Percentiles rank a stretch among this genome's conserved stretches.
phyloP scores from a whole-genome alignment of 768 basidiomycete species.

The Polyporus arcularius region DNA sequence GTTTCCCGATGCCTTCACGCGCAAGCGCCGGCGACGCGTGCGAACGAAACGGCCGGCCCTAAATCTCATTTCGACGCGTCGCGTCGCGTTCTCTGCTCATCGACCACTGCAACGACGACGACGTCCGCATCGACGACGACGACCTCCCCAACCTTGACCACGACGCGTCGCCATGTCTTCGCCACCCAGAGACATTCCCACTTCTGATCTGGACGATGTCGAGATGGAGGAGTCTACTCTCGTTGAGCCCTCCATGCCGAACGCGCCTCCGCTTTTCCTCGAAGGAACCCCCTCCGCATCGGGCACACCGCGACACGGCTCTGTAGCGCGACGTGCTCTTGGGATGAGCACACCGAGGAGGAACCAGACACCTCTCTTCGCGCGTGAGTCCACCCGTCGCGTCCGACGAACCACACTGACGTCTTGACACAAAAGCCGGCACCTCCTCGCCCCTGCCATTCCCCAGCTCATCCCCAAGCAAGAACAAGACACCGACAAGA shows the following conservation, averaged over 20 bases:
- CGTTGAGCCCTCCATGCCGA: slow-evolving; percentile 24
- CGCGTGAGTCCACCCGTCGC: slow-evolving; percentile 19
- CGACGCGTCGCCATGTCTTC: slow-evolving; percentile 21
- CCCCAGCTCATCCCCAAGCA: slow-evolving; percentile 63
- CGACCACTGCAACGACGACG: no score
- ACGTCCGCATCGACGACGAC: no score
- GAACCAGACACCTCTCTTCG: slow-evolving; percentile 26
- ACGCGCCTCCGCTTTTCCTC: slow-evolving; percentile 33
- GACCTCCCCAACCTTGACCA: no score
- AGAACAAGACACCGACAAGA: slow-evolving; percentile 30
- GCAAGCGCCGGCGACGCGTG: no score
- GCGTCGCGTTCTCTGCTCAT: no score
- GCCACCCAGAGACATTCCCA: slow-evolving; percentile 31
- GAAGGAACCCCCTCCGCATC: slow-evolving; percentile 31
- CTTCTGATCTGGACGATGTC: slow-evolving; percentile 32
- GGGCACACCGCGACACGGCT: slow-evolving; percentile 27
- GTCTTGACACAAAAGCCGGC: slow-evolving; percentile 36
- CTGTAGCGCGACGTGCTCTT: slow-evolving; percentile 31
- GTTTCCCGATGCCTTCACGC: no score
- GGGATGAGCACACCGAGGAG: slow-evolving; percentile 30
- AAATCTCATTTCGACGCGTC: no score
- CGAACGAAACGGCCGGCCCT: no score
- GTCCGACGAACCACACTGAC: neutral
- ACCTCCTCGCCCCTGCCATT: slow-evolving; percentile 67
- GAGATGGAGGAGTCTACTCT: slow-evolving; percentile 23